Percentiles rank a stretch among this genome's conserved stretches.
Evolutionary conservation across 2,329 filamentous ascomycete genomes (phyloP).

Genomic region (Aspergillus arachidicola): DNA sequence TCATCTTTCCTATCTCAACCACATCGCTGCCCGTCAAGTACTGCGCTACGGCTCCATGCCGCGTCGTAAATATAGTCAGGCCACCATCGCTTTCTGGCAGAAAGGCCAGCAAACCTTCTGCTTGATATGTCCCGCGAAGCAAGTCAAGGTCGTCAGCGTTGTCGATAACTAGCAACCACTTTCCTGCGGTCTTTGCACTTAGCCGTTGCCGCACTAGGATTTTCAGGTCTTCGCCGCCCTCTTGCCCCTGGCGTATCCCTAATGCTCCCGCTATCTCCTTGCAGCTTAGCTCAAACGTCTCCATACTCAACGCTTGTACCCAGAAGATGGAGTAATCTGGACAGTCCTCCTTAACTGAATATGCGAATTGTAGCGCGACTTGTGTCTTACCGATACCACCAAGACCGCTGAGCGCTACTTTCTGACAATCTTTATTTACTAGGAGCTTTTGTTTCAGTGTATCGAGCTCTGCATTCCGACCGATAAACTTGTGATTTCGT

Average conservation of each 20-base stretch:
- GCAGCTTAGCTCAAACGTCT: conserved; percentile 17
- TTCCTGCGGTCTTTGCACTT: conserved; percentile 8
- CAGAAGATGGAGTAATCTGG: conserved; percentile 21
- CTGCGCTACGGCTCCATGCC: conserved; percentile 14
- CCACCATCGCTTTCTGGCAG: conserved; percentile 21
- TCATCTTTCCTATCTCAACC: conserved; percentile 24
- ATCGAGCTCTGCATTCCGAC: neutral
- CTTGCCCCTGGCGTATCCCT: conserved; percentile 8
- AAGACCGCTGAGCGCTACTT: conserved; percentile 19
- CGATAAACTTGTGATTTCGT: conserved; percentile 3
- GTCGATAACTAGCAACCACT: conserved; percentile 27
- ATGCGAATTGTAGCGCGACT: conserved; percentile 25
- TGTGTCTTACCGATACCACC: conserved; percentile 30
- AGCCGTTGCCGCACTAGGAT: conserved; percentile 10
- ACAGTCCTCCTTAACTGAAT: conserved; percentile 10
- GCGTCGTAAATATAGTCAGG: conserved; percentile 29
- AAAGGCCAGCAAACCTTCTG: conserved; percentile 8
- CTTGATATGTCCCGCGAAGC: conserved; percentile 4
- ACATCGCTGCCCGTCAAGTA: conserved; percentile 22
- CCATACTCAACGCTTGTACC: conserved; percentile 14
- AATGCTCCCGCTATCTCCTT: conserved; percentile 13
- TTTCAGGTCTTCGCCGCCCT: conserved; percentile 11
- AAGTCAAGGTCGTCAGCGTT: conserved; percentile 27
- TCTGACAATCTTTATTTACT: neutral
- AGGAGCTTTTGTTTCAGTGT: conserved; percentile 4